Base-by-base conservation (phyloP, 1,139 yeast species). In the Meyerozyma smithsonii region DNA sequence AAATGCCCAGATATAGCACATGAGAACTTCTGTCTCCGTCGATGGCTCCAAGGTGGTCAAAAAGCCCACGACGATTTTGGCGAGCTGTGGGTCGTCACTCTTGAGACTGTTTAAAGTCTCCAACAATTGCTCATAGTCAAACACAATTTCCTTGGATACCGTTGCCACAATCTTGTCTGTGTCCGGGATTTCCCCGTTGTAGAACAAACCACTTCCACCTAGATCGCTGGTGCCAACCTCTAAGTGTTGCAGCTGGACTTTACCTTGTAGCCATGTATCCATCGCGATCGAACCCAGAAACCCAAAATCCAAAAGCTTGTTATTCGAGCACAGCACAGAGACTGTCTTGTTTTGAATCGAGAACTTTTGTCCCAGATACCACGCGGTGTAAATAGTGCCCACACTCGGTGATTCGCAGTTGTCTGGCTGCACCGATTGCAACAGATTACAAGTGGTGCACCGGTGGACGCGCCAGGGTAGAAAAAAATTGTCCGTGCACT, bases 151-250 rank as follows among this genome's bases (percentile, higher is more conserved):
- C 8, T 50, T 41, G 0, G 78, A 77, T 3, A 73, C 57, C 37
- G 74, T 50, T 32, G 72, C 48, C n/a, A 71, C 51, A 36, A 52
- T 46, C 46, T 43, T 44, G 3, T 48, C 54, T n/a, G 42, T 48
- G 4, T 39, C 39, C 3, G 45, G 40, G 2, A 36, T 32, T 8
- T 42, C 36, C 4, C 43, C 39, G 15, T 50, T 47, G 34, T 55
- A 56, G 41, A 61, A 55, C n/a, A 66, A 40, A 7, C 72, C 72
- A n/a, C 48, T 47, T 4, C 72, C 72, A 5, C 72, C 72, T 16
- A 62, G 46, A 2, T 43, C 35, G 43, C 68, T 62, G 1, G 51
- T 46, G 39, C 58, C 48, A 4, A 37, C 46, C 3, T 28, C 21
- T 32, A 58, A 48, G 3, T 46, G 50, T 11, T 34, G 40, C 3